A percentile compares a stretch with the other conserved stretches of the same genome.
These are phyloP conservation scores for Sporobolomyces phaffii DNA, from an alignment of 768 basidiomycete species.

Conservation along the genomic window DNA sequence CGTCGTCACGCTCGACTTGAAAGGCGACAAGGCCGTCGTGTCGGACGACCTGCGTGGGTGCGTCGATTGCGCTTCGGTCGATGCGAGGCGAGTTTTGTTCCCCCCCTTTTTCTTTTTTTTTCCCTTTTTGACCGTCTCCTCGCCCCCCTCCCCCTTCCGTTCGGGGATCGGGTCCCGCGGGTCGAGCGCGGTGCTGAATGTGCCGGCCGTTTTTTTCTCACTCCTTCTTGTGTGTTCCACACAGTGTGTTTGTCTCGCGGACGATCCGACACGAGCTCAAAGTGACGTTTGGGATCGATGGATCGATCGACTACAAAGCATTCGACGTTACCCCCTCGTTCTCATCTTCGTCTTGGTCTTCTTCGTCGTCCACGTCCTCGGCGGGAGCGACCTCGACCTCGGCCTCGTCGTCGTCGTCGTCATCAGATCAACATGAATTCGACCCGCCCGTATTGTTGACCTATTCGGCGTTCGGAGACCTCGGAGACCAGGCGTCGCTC, in stretches of 20 bases:
- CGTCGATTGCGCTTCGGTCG: constrained; percentile 1
- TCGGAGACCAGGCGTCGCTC: constrained; percentile 11
- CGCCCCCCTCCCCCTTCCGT: too few relatives aligned
- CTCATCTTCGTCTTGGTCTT: background rate
- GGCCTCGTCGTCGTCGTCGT: background rate
- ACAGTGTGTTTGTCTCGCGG: background rate
- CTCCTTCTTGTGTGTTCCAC: background rate
- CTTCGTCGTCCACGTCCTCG: too few relatives aligned
- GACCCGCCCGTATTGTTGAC: background rate
- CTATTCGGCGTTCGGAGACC: constrained; percentile 16
- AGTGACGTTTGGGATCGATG: constrained; percentile 10
- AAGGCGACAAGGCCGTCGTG: constrained; percentile 8
- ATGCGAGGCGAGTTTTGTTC: background rate
- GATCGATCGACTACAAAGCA: constrained; percentile 2
- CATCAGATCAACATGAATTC: background rate
- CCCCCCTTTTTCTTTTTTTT: background rate
- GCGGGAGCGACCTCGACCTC: background rate
- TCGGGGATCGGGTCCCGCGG: too few relatives aligned
- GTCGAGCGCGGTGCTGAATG: background rate
- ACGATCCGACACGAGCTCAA: constrained; percentile 10
- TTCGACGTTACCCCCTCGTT: constrained; percentile 9
- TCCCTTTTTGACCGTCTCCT: too few relatives aligned
- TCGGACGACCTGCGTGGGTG: constrained; percentile 7
- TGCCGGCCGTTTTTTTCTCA: background rate
- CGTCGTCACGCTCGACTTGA: constrained; percentile 14